phyloP scores from a whole-genome alignment of 352 stramenopile species.

The Globisporangium cylindrosporum region DNA sequence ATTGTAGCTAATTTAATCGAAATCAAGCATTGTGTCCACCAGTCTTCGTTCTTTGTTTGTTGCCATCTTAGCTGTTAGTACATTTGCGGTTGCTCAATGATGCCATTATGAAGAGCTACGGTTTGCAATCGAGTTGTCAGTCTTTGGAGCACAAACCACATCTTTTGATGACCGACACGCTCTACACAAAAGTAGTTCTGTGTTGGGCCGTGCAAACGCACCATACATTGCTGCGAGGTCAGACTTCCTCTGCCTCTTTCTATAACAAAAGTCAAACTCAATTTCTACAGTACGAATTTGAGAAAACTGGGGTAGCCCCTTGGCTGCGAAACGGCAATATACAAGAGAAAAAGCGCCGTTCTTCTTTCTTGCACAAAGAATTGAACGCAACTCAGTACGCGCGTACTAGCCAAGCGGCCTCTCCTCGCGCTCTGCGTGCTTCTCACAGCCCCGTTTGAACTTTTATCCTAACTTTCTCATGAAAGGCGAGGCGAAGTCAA shows the following conservation, averaged over 20 bases:
- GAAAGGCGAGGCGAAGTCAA: too few relatives aligned
- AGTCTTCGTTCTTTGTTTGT: too few relatives aligned
- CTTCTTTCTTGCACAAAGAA: neutral
- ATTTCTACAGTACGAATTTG: neutral
- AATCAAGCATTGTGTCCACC: too few relatives aligned
- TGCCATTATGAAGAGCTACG: neutral
- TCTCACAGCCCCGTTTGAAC: too few relatives aligned
- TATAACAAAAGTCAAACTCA: neutral
- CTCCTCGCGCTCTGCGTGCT: too few relatives aligned
- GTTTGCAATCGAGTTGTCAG: neutral
- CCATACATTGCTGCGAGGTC: neutral
- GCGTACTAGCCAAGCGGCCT: neutral
- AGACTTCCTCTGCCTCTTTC: neutral
- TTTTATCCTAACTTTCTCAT: too few relatives aligned
- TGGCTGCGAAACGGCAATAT: neutral
- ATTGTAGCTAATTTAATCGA: too few relatives aligned
- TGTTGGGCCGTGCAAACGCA: neutral
- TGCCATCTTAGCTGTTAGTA: neutral
- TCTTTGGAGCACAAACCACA: neutral
- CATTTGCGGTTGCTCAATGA: neutral
- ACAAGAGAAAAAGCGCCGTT: neutral
- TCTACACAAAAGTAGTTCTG: neutral
- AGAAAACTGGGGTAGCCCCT: neutral
- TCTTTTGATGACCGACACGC: neutral
- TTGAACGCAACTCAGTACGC: neutral